phyloP scores from a whole-genome alignment of 768 basidiomycete species.

The Tricholoma flavovirens region DNA sequence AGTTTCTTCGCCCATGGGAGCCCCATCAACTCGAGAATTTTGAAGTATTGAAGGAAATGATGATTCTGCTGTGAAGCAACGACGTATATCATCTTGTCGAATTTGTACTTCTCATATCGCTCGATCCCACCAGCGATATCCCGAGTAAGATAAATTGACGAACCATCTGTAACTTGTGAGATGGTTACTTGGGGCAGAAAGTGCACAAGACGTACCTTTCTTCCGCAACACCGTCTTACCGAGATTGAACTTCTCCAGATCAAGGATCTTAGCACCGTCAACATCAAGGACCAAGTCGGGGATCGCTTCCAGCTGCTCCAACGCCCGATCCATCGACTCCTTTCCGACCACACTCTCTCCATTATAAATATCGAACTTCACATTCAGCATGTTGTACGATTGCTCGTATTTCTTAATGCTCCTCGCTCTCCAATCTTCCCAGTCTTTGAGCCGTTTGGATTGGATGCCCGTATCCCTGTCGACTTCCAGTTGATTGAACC shows the following conservation, averaged over 20 bases:
- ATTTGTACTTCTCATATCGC: conserved; percentile 87
- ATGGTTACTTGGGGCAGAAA: not conserved
- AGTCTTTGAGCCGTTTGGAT: conserved; percentile 68
- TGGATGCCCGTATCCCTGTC: conserved; percentile 64
- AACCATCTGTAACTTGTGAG: conserved; percentile 58
- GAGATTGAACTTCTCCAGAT: conserved; percentile 86
- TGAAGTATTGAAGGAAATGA: conserved; percentile 90
- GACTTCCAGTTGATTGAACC: conserved; percentile 89
- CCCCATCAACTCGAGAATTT: conserved; percentile 84
- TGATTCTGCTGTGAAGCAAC: conserved; percentile 83
- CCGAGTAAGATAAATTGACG: conserved; percentile 89
- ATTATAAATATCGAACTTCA: conserved; percentile 86
- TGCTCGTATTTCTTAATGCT: conserved; percentile 86
- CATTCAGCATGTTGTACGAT: conserved; percentile 86
- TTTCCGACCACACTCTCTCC: conserved; percentile 83
- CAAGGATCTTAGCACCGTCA: conserved; percentile 80
- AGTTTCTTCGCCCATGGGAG: conserved; percentile 81
- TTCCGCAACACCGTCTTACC: conserved; percentile 89
- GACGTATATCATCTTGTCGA: conserved; percentile 88
- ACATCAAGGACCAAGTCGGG: conserved; percentile 63
- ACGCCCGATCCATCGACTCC: conserved; percentile 66
- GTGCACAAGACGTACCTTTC: conserved; percentile 44
- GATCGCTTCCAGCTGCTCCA: conserved; percentile 62
- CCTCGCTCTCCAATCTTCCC: conserved; percentile 89
- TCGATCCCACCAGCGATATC: conserved; percentile 94